Evolutionary conservation across 2,329 filamentous ascomycete species (phyloP).

Genomic region (Dichotomopilus funicola): DNA sequence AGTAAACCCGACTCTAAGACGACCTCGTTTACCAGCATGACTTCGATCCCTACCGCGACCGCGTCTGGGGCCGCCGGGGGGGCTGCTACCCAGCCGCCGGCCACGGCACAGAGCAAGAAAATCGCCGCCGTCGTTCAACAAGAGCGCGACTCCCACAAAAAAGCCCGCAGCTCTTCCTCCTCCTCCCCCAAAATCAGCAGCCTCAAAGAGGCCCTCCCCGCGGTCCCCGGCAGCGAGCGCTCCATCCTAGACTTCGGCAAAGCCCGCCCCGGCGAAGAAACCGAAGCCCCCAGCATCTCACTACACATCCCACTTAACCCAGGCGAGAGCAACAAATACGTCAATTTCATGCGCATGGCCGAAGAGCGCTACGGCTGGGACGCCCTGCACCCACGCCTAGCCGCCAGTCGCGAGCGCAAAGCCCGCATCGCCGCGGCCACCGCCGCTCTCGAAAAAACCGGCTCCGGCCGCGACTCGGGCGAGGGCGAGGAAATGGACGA

Average conservation of each 20-base stretch:
- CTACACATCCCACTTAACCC: slow-evolving; percentile 69
- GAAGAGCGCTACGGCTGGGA: slow-evolving; percentile 94
- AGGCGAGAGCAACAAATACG: slow-evolving; percentile 78
- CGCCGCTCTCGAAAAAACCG: slow-evolving; percentile 73
- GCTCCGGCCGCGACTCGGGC: slow-evolving; percentile 59
- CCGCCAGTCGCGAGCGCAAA: slow-evolving; percentile 80
- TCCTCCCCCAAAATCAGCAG: slow-evolving; percentile 46
- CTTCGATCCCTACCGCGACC: slow-evolving; percentile 18
- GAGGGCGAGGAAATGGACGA: slow-evolving; percentile 70
- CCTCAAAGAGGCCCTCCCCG: slow-evolving; percentile 39
- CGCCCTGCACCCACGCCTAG: slow-evolving; percentile 82
- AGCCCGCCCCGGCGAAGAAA: slow-evolving; percentile 52
- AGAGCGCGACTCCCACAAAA: slow-evolving; percentile 35
- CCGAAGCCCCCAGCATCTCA: slow-evolving; percentile 67
- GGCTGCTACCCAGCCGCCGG: slow-evolving; percentile 9
- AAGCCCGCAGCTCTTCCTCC: slow-evolving; percentile 33
- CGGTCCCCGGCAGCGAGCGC: slow-evolving; percentile 34
- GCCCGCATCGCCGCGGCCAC: slow-evolving; percentile 82
- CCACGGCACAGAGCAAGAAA: slow-evolving; percentile 34
- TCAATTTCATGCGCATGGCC: slow-evolving; percentile 92
- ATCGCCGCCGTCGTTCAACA: slow-evolving; percentile 40
- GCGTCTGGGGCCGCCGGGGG: slow-evolving; percentile 23
- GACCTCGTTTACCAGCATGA: slow-evolving; percentile 24
- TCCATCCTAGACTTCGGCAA: slow-evolving; percentile 58
- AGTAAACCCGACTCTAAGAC: slow-evolving; percentile 21